Evolutionary conservation across 2,329 filamentous ascomycete species (phyloP).

Genomic region (Ophiocordyceps sinensis): DNA sequence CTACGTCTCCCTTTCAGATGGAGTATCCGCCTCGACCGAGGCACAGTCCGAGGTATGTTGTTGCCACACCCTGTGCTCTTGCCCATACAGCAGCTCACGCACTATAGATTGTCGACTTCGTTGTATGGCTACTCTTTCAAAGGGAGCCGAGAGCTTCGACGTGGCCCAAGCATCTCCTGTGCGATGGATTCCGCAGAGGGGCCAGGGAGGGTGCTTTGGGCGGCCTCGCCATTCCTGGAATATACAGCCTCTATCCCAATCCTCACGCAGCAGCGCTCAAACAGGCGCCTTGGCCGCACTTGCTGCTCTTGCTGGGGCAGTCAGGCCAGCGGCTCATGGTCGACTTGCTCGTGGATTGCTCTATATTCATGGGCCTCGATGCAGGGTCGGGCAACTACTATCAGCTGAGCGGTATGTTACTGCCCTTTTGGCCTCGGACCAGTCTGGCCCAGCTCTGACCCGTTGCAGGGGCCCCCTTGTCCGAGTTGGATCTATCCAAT

Average conservation of each 20-base stretch:
- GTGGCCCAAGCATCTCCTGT: slow-evolving; percentile 61
- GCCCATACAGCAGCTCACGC: slow-evolving; percentile 5
- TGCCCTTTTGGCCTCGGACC: slow-evolving; percentile 8
- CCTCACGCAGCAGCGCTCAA: slow-evolving; percentile 56
- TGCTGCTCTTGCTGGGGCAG: slow-evolving; percentile 60
- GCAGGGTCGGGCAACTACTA: slow-evolving; percentile 50
- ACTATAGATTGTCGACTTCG: slow-evolving; percentile 57
- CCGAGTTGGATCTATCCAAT: slow-evolving; percentile 21
- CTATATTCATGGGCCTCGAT: slow-evolving; percentile 54
- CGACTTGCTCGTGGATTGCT: slow-evolving; percentile 60
- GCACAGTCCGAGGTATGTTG: slow-evolving; percentile 47
- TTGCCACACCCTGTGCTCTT: neutral
- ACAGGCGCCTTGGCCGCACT: slow-evolving; percentile 54
- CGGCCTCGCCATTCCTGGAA: slow-evolving; percentile 43
- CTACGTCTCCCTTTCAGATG: slow-evolving; percentile 35
- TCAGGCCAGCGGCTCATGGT: slow-evolving; percentile 67
- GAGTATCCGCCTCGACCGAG: slow-evolving; percentile 27
- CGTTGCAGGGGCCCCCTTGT: slow-evolving; percentile 32
- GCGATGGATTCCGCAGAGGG: slow-evolving; percentile 60
- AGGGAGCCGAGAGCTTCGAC: slow-evolving; percentile 27
- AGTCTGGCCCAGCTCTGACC: slow-evolving; percentile 2
- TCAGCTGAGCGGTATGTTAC: slow-evolving; percentile 66
- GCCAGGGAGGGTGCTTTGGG: slow-evolving; percentile 13
- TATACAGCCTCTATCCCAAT: slow-evolving; percentile 53
- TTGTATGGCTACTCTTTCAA: slow-evolving; percentile 64